phyloP scores from a whole-genome alignment of 768 basidiomycete genomes.

The Macrolepiota fuliginosa region DNA sequence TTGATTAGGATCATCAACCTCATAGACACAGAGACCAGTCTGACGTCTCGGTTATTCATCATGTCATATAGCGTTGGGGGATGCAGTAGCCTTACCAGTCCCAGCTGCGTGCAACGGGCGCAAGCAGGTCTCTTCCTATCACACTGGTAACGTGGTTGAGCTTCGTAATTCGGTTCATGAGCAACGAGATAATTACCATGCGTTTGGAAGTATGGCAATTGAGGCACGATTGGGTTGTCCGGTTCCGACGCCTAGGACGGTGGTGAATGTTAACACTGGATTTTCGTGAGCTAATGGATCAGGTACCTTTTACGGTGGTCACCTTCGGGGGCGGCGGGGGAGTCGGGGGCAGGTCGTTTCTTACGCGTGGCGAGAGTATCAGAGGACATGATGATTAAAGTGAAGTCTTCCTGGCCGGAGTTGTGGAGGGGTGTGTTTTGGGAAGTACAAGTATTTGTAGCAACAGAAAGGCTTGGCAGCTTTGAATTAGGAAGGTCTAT shows the following conservation, averaged over 20 bases:
- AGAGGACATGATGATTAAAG: constrained; percentile 26
- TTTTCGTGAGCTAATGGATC: background rate
- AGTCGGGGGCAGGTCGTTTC: constrained; percentile 19
- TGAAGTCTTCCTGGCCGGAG: constrained; percentile 1
- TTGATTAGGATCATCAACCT: constrained; percentile 73
- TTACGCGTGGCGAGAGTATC: constrained; percentile 28
- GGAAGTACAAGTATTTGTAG: constrained; percentile 24
- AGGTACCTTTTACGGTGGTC: constrained; percentile 52
- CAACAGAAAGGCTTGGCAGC: constrained; percentile 19
- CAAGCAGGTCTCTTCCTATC: constrained; percentile 50
- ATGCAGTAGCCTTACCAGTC: constrained; percentile 32
- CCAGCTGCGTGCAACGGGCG: constrained; percentile 49
- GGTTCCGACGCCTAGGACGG: constrained; percentile 52
- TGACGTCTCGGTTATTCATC: constrained; percentile 22
- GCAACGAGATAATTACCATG: constrained; percentile 47
- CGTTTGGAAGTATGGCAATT: constrained; percentile 75
- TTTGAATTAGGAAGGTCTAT: constrained; percentile 18
- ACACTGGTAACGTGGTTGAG: constrained; percentile 30
- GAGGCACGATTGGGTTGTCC: constrained; percentile 71
- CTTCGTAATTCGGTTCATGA: background rate
- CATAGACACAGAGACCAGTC: constrained; percentile 84
- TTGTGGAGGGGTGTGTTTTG: constrained; percentile 5
- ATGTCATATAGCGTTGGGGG: background rate
- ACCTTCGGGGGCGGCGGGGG: constrained; percentile 37
- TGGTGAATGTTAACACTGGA: constrained; percentile 1